Evolutionary conservation across 352 stramenopile species (phyloP), one percentile per base, ranked within the genome.

Genomic region (Phytophthora syringae): DNA sequence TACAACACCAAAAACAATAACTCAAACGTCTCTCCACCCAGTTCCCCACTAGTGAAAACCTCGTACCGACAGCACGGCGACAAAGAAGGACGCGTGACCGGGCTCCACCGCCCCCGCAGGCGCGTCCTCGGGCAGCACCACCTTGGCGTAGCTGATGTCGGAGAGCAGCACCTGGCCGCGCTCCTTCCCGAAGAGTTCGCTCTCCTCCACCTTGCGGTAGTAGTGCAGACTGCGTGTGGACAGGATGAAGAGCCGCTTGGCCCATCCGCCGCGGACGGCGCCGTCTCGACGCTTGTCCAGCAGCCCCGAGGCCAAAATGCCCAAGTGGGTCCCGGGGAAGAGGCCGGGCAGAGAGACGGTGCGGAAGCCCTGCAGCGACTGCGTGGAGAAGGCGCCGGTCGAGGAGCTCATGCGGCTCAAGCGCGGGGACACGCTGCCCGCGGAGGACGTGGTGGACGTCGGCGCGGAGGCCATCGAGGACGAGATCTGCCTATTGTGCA

Each of bases 261-360:
- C 86, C 86, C 85, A 95, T 13, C 88, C 88, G 15, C 86, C 86
- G 16, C 88, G 84, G 25, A 95, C 88, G 12, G 88, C 88, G 16
- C 88, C 88, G 51, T 95, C 88, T 36, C 88, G 84, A 32, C 84
- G 86, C 52, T 95, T 95, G 69, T 95, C 88, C 20, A 95, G 66
- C 28, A 84, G 34, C 0, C 88, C 86, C 1, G 86, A 94, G 32
- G 84, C 82, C 28, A 95, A 60, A 32, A 95, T 90, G 32, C 86
- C 85, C 21, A 94, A 64, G 48, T 89, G 85, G 10, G 83, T 90
- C 25, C 85, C 85, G 0, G 86, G 84, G 49, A 92, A 80, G 16
- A 93, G 67, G 0, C 86, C 87, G 0, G 86, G 82, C 21, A 95
- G 65, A 50, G 83, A 84, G 39, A 92, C 82, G 5, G 83, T 92